phyloP scores from a whole-genome alignment of 164 flowering plant genomes.

The Macadamia tetraphylla region DNA sequence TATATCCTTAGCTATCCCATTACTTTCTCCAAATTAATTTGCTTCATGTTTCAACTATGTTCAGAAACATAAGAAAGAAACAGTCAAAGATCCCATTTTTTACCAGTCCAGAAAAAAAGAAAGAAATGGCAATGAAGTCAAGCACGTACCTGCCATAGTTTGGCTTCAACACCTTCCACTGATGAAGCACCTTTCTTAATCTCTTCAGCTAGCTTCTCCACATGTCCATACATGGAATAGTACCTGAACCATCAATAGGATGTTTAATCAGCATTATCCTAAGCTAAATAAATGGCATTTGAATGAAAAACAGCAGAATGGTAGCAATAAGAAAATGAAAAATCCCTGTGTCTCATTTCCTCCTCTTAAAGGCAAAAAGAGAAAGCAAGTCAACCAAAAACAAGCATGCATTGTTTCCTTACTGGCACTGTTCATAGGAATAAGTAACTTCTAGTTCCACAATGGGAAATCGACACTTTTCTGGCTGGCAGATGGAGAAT shows the following conservation, averaged over 20 bases:
- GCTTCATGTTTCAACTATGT: neutral
- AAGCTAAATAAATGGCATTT: too few species aligned
- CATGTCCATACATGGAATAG: constrained; percentile 83
- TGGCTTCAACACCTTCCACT: constrained; percentile 73
- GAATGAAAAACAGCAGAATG: too few species aligned
- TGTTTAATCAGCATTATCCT: neutral
- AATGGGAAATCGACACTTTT: too few species aligned
- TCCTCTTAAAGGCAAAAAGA: too few species aligned
- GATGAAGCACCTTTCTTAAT: constrained; percentile 71
- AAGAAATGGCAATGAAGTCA: neutral
- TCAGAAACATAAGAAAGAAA: too few species aligned
- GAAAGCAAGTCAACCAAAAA: too few species aligned
- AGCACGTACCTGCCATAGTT: constrained; percentile 61
- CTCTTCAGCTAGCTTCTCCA: constrained; percentile 63
- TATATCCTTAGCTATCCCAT: neutral
- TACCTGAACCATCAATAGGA: constrained; percentile 34
- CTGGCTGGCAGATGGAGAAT: too few species aligned
- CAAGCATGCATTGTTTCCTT: too few species aligned
- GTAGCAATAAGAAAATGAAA: too few species aligned
- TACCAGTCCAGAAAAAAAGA: neutral
- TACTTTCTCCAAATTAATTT: neutral
- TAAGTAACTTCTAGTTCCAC: too few species aligned
- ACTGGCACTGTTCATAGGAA: too few species aligned
- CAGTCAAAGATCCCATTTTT: neutral
- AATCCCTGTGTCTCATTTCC: too few species aligned